These are phyloP conservation scores for Asterionellopsis glacialis DNA, from an alignment of 108 stramenopile genomes.

Conservation along the genomic window DNA sequence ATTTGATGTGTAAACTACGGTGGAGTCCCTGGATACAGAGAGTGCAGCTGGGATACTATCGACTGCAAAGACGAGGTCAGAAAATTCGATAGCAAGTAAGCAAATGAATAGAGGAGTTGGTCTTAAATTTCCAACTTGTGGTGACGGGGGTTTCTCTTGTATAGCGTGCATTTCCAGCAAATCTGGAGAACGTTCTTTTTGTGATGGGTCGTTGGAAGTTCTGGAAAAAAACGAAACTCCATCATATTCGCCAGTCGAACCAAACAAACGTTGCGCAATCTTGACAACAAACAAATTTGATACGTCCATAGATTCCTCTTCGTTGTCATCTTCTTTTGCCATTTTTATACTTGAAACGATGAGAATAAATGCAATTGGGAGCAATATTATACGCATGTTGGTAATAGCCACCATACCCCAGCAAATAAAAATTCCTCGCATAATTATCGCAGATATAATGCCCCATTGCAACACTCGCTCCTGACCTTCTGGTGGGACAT, in stretches of 20 bases:
- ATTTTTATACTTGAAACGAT: slow-evolving; percentile 27
- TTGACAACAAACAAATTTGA: slow-evolving; percentile 23
- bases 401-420: slow-evolving; percentile 43
- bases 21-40: slow-evolving; percentile 45
- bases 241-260: slow-evolving; percentile 27
- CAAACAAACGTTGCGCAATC: slow-evolving; percentile 15
- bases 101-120: slow-evolving; percentile 57
- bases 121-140: slow-evolving; percentile 2
- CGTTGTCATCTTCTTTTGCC: slow-evolving; percentile 23
- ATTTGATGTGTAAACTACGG: slow-evolving; percentile 54
- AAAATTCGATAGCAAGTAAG: slow-evolving; percentile 52
- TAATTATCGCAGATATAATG: slow-evolving; percentile 45
- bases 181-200: no score
- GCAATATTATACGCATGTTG: slow-evolving; percentile 28
- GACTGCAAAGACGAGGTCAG: slow-evolving; percentile 61
- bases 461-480: slow-evolving; percentile 38
- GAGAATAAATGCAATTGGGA: slow-evolving; percentile 47
- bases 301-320: slow-evolving; percentile 13
- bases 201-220: no score
- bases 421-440: slow-evolving; percentile 56
- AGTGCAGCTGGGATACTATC: slow-evolving; percentile 61
- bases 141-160: no score
- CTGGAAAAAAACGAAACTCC: slow-evolving; percentile 47
- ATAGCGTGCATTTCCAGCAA: no score
- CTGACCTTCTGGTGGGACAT: slow-evolving; percentile 34